These are phyloP conservation scores for Scheffersomyces lignicola DNA, from an alignment of 1,139 yeast genomes.

Conservation along the genomic window DNA sequence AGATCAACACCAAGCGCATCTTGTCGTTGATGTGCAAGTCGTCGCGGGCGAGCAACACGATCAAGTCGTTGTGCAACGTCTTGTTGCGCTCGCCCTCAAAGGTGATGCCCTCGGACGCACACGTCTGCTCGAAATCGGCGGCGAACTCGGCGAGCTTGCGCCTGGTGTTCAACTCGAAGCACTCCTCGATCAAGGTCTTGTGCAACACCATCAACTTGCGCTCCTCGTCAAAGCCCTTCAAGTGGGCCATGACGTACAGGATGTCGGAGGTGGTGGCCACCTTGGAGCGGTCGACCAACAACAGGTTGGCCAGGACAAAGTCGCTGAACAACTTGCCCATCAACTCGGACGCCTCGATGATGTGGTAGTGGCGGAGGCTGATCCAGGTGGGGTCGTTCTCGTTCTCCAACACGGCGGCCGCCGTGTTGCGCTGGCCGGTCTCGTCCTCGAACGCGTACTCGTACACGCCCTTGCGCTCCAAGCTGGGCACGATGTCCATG, in stretches of 20 bases:
- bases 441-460: conserved; percentile 63
- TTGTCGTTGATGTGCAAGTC: conserved; percentile 61
- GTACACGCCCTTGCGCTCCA: conserved; percentile 56
- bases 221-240: conserved; percentile 68
- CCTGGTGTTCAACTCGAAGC: conserved; percentile 52
- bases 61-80: conserved; percentile 64
- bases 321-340: conserved; percentile 64
- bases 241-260: conserved; percentile 65
- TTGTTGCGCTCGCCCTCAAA: conserved; percentile 69
- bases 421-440: conserved; percentile 49
- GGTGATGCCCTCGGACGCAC: conserved; percentile 72
- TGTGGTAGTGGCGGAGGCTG: conserved; percentile 70
- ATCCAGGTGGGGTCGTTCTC: conserved; percentile 80
- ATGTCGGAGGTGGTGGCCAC: conserved; percentile 63
- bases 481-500: conserved; percentile 61
- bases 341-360: conserved; percentile 70
- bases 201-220: conserved; percentile 61
- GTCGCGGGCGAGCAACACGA: conserved; percentile 56
- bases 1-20: conserved; percentile 72
- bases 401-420: conserved; percentile 44
- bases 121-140: conserved; percentile 72
- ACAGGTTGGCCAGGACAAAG: conserved; percentile 71
- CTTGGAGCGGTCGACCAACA: conserved; percentile 60
- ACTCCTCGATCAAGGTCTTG: conserved; percentile 58
- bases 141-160: conserved; percentile 59